Conservation (phyloP, 176 grass and related monocot species). For the Ananas comosus region DNA sequence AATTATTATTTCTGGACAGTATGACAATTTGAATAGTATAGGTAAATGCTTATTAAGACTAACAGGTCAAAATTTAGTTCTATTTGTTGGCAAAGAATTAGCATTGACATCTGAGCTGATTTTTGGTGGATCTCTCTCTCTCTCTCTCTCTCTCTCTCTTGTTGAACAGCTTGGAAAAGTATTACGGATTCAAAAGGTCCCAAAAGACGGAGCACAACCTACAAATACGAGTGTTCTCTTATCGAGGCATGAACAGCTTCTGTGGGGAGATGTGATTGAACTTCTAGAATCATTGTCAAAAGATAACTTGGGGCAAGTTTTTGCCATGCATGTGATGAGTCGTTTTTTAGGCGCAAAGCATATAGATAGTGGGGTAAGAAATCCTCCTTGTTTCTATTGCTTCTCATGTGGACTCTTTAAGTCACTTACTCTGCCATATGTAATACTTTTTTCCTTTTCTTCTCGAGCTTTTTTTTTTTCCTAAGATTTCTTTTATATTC, state of each 20-base stretch:
- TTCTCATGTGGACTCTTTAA: background rate
- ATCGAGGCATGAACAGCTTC: conserved; percentile 58
- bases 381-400: background rate
- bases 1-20: background rate
- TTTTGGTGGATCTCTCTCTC: background rate
- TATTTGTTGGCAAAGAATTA: background rate
- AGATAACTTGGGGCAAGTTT: conserved; percentile 52
- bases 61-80: background rate
- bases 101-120: background rate
- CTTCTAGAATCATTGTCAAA: conserved; percentile 47
- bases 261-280: conserved; percentile 58
- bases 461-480: background rate
- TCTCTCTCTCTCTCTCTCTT: conserved; percentile 16
- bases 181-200: conserved; percentile 55
- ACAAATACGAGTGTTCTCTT: conserved; percentile 30
- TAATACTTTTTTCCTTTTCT: background rate
- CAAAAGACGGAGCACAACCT: conserved; percentile 33
- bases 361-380: conserved; percentile 63
- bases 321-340: conserved; percentile 56
- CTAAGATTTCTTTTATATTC: background rate
- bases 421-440: background rate
- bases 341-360: conserved; percentile 45
- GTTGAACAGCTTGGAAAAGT: conserved; percentile 68
- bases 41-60: background rate
- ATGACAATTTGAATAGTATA: background rate